phyloP scores from a whole-genome alignment of 495 filamentous ascomycete species.

The Lichina pygmaea region DNA sequence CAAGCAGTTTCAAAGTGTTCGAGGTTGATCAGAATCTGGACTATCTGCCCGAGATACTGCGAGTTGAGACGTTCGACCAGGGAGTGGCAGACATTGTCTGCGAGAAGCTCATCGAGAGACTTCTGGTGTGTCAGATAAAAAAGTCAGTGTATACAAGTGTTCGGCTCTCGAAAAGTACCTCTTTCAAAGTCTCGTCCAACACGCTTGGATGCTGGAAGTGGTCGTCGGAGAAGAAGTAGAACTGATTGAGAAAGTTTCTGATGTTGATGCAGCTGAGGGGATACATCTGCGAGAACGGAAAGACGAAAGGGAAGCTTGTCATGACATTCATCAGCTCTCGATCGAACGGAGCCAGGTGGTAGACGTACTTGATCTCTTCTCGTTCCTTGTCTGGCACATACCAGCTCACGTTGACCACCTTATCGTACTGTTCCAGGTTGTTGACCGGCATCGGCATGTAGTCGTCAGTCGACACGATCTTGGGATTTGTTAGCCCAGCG shows the following conservation, averaged over 20 bases:
- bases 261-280: constrained; percentile 94
- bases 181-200: constrained; percentile 70
- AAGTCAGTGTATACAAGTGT: not conserved
- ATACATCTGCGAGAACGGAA: constrained; percentile 98
- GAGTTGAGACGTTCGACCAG: constrained; percentile 71
- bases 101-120: constrained; percentile 74
- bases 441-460: constrained; percentile 98
- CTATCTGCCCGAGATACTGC: constrained; percentile 89
- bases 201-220: constrained; percentile 68
- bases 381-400: constrained; percentile 54
- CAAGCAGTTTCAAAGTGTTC: constrained; percentile 92
- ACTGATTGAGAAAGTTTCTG: constrained; percentile 83
- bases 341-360: not conserved
- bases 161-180: constrained; percentile 15
- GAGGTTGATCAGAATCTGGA: constrained; percentile 92
- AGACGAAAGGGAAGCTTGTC: constrained; percentile 60
- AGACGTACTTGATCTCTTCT: constrained; percentile 38
- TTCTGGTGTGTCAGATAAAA: constrained; percentile 6
- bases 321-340: constrained; percentile 3
- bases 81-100: constrained; percentile 65
- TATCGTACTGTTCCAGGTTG: constrained; percentile 72
- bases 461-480: constrained; percentile 90
- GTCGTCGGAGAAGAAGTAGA: constrained; percentile 85
- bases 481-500: constrained; percentile 1
- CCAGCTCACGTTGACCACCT: constrained; percentile 83